Conservation (phyloP, 192 early-diverging fungal species). For the Pilaira anomala region DNA sequence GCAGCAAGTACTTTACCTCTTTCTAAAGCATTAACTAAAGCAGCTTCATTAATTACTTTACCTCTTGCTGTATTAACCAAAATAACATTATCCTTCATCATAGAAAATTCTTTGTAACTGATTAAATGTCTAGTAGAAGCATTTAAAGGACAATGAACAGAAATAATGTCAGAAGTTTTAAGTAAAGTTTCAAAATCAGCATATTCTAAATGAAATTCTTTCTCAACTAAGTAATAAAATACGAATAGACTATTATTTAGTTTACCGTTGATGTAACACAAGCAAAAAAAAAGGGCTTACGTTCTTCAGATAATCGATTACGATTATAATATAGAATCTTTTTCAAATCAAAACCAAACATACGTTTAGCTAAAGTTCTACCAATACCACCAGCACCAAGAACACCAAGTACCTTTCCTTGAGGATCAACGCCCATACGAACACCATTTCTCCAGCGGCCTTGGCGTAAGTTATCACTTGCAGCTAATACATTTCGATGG, state of each 20-base stretch:
- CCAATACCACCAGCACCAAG: slow-evolving; percentile 52
- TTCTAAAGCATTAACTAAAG: slow-evolving; percentile 46
- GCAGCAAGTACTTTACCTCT: slow-evolving; percentile 43
- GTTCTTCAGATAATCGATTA: slow-evolving; percentile 34
- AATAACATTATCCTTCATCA: slow-evolving; percentile 49
- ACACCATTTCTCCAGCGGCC: slow-evolving; percentile 37
- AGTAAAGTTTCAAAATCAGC: slow-evolving; percentile 50
- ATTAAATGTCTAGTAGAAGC: slow-evolving; percentile 41
- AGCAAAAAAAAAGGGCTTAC: slow-evolving; percentile 20
- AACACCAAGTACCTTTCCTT: slow-evolving; percentile 42
- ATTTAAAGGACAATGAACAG: slow-evolving; percentile 44
- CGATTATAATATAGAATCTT: slow-evolving; percentile 50
- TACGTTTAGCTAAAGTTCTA: slow-evolving; percentile 49
- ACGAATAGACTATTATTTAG: background rate
- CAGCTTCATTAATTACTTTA: slow-evolving; percentile 46
- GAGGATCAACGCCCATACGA: slow-evolving; percentile 38
- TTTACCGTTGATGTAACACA: background rate
- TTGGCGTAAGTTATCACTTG: slow-evolving; percentile 34
- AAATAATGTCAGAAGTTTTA: slow-evolving; percentile 48
- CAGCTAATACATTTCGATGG: slow-evolving; percentile 41
- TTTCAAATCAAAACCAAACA: slow-evolving; percentile 45
- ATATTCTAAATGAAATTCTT: slow-evolving; percentile 41
- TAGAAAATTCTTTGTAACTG: slow-evolving; percentile 40
- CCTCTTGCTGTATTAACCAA: slow-evolving; percentile 52
- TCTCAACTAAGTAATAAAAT: slow-evolving; percentile 35